Conservation (phyloP, 495 filamentous ascomycete species). For the Aspergillus incahuasiensis region DNA sequence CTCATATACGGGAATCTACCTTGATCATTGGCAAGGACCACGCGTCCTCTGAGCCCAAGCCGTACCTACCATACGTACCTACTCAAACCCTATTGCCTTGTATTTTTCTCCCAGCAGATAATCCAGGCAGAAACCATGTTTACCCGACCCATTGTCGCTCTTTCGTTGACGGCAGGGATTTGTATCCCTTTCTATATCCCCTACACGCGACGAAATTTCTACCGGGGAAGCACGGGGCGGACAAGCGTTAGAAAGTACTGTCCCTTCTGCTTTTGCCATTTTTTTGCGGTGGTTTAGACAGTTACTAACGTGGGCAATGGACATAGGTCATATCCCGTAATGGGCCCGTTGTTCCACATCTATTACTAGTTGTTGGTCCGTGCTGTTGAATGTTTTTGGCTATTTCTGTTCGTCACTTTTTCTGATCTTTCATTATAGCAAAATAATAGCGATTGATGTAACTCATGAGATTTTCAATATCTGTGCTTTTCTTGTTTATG, state of each 20-base stretch:
- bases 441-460: no score
- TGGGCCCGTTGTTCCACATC: conserved; percentile 5
- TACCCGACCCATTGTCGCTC: neutral
- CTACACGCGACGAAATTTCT: neutral
- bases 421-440: no score
- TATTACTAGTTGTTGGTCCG: neutral
- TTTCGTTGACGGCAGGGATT: conserved; percentile 4
- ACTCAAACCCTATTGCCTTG: no score
- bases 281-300: no score
- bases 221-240: neutral
- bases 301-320: neutral
- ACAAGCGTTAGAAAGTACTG: neutral
- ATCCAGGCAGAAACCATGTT: neutral
- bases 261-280: neutral
- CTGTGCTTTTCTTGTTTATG: no score
- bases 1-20: no score
- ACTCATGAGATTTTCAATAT: no score
- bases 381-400: no score
- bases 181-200: conserved; percentile 7
- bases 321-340: neutral
- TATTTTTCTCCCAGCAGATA: neutral
- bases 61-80: no score
- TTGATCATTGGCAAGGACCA: no score
- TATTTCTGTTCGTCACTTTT: neutral
- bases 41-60: no score